Percentiles rank a stretch among this genome's conserved stretches.
These are phyloP conservation scores for Leccinum griseonigrum DNA, from an alignment of 1,284 basidiomycete genomes.

Conservation along the genomic window DNA sequence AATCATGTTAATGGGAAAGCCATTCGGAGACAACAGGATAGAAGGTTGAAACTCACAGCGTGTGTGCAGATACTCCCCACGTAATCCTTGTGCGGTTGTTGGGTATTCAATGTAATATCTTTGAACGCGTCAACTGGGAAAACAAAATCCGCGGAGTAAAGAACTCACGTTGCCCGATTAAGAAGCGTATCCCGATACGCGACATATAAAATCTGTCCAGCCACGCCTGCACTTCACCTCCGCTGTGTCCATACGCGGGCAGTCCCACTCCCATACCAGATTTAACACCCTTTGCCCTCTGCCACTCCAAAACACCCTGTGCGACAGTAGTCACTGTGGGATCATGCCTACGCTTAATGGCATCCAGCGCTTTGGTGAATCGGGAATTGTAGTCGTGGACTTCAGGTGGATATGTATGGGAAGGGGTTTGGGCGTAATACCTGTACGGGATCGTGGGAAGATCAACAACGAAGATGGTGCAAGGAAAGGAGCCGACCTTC, in stretches of 20 bases:
- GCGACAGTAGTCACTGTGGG: constrained; percentile 96
- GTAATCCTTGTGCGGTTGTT: constrained; percentile 85
- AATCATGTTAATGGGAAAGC: neutral
- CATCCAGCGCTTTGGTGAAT: constrained; percentile 85
- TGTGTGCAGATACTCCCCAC: constrained; percentile 98
- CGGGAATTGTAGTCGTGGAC: constrained; percentile 90
- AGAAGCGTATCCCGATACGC: constrained; percentile 92
- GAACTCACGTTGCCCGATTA: constrained; percentile 85
- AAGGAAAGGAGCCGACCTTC: constrained; percentile 43
- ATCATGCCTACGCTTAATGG: constrained; percentile 93
- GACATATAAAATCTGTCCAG: constrained; percentile 97
- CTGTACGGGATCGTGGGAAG: constrained; percentile 38
- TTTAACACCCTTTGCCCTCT: constrained; percentile 38
- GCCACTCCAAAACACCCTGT: constrained; percentile 84
- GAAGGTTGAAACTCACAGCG: constrained; percentile 52
- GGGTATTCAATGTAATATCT: constrained; percentile 91
- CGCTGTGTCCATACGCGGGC: constrained; percentile 59
- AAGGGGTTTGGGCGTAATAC: constrained; percentile 78
- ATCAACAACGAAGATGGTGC: constrained; percentile 6
- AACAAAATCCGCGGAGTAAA: neutral
- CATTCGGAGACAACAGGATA: constrained; percentile 3
- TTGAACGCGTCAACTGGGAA: neutral
- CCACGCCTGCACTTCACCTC: constrained; percentile 91
- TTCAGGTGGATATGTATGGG: constrained; percentile 85
- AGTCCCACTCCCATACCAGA: constrained; percentile 22